phyloP scores from a whole-genome alignment of 2,329 filamentous ascomycete genomes.

The Botrytis paeoniae region DNA sequence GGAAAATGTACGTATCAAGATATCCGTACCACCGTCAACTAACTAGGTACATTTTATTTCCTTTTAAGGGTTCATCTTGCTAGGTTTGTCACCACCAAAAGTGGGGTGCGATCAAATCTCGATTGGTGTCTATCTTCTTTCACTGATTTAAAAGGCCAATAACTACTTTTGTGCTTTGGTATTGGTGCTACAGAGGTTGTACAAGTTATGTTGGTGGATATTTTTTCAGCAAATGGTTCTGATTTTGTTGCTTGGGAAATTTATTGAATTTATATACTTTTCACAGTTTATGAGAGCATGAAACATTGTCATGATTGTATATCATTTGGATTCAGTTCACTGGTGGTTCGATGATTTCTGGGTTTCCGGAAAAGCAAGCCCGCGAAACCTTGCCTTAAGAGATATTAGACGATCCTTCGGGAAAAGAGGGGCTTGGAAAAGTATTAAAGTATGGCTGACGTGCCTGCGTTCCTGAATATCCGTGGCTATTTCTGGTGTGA shows the following conservation, averaged over 20 bases:
- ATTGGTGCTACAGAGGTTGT: neutral
- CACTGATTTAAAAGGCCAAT: neutral
- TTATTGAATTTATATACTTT: neutral
- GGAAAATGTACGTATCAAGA: neutral
- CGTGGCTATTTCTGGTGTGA: conserved; percentile 15
- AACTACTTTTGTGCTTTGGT: neutral
- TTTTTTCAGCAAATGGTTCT: neutral
- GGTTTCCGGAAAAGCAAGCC: neutral
- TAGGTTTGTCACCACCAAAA: neutral
- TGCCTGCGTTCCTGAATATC: conserved; percentile 18
- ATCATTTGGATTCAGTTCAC: neutral
- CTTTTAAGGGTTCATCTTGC: neutral
- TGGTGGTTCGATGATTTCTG: neutral
- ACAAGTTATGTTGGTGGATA: neutral
- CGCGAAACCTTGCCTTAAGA: neutral
- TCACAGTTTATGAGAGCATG: neutral
- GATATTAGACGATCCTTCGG: conserved; percentile 12
- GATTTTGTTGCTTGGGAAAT: neutral
- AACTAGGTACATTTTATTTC: neutral
- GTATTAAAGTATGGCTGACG: conserved; percentile 6
- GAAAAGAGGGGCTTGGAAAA: neutral
- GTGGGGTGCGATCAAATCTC: conserved; percentile 7
- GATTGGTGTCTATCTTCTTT: conserved; percentile 16
- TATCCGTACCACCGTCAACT: neutral
- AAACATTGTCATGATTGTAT: neutral